Conservation (phyloP, 331 rosid species). For the Acacia concinna region DNA sequence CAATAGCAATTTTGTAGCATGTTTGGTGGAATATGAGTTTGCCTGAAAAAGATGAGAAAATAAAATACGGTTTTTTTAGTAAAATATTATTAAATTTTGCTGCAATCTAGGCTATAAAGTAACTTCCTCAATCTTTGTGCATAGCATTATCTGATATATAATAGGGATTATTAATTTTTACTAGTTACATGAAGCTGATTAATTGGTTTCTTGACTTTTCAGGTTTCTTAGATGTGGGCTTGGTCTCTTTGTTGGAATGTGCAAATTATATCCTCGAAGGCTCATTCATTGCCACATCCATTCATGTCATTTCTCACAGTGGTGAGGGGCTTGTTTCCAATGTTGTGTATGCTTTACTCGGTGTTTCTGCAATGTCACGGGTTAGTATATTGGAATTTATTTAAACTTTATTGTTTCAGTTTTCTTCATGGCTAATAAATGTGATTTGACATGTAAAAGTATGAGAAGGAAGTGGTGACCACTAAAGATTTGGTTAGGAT, state of each 20-base stretch:
- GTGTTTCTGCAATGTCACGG: constrained; percentile 98
- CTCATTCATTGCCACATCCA: constrained; percentile 61
- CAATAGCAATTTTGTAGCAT: too few species aligned
- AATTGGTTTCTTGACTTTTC: constrained; percentile 31
- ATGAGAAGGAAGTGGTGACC: constrained; percentile 1
- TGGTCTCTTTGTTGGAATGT: constrained; percentile 67
- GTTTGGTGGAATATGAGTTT: background rate
- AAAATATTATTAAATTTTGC: background rate
- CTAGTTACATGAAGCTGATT: constrained; percentile 14
- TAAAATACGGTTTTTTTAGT: background rate
- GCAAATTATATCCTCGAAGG: constrained; percentile 57
- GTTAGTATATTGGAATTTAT: constrained; percentile 43
- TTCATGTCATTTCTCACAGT: constrained; percentile 78
- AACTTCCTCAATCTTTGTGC: background rate
- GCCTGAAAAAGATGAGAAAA: background rate
- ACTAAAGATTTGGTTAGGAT: constrained; percentile 23
- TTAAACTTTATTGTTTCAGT: background rate
- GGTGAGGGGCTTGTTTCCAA: constrained; percentile 97
- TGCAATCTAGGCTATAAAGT: background rate
- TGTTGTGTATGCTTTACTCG: constrained; percentile 92
- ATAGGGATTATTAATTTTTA: background rate
- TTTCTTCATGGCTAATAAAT: constrained; percentile 9
- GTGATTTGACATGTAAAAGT: constrained; percentile 2
- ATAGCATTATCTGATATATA: background rate
- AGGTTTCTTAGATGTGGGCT: constrained; percentile 92